Evolutionary conservation across 768 basidiomycete genomes (phyloP), one percentile per base, ranked within the genome.

Genomic region (Podaxis mareebaensis): DNA sequence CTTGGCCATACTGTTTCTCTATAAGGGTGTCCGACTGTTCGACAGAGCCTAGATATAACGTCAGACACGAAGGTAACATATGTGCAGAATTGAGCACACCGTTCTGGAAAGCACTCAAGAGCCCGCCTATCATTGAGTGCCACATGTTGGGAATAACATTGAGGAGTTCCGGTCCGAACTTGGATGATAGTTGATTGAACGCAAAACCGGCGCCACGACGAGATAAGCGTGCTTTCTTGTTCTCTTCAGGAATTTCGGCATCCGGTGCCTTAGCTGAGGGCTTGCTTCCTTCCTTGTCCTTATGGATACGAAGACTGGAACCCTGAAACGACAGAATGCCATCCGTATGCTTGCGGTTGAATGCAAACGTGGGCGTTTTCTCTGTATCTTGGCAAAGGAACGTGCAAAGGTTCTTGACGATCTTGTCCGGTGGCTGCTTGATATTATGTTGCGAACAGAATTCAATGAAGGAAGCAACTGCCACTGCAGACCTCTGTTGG

Each of bases 391-490:
- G 93, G 71, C 96, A 99, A 4, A 99, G 79, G 77, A 99, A 99
- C 0, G 93, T 95, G 78, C 94, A 96, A 7, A 99, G 85, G 72
- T 99, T 99, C 78, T 94, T 95, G 66, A 99, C 88, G 61, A 99
- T 93, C 80, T 99, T 99, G 69, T 95, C 93, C 1, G 92, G 91
- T 3, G 96, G 95, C 70, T 95, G 93, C 36, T 82, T 74, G 54
- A 94, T 86, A 51, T 86, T 83, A 72, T 85, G 87, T 69, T 79
- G 78, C 3, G 87, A 82, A 73, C 94, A 97, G 71, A 93, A 93
- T 61, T 89, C 87, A 66, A 98, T 85, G 75, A 99, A 95, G 4
- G 88, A 83, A 4, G 95, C 91, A 15, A 99, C 91, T 0, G 95
- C 89, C 0, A 79, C 79, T 0, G 96, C 96, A 0, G 95, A 93